Evolutionary conservation across 345 rosid genomes (phyloP).

Genomic region (Pistacia integerrima): DNA sequence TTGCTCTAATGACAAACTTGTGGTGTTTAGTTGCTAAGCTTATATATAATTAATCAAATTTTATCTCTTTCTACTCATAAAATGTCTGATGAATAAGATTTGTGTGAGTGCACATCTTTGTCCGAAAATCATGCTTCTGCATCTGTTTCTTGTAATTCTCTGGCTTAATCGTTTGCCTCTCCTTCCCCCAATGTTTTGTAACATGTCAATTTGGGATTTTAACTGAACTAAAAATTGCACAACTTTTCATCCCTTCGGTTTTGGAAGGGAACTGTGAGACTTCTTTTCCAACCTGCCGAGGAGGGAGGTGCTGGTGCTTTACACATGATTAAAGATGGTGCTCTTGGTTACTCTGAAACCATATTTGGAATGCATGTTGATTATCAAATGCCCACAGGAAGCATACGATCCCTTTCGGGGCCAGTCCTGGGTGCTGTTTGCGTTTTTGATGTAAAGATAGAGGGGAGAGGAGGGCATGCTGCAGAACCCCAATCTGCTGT

Average conservation of each 20-base stretch:
- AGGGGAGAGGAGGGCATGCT: constrained; percentile 63
- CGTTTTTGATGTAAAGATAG: constrained; percentile 58
- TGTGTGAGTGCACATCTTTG: neutral
- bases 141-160: neutral
- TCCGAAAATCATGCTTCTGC: neutral
- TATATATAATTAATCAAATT: neutral
- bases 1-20: neutral
- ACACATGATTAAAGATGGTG: constrained; percentile 79
- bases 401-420: constrained; percentile 57
- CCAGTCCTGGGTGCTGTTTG: constrained; percentile 60
- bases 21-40: neutral
- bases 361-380: constrained; percentile 82
- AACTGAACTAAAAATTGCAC: constrained; percentile 8
- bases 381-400: constrained; percentile 46
- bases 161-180: neutral
- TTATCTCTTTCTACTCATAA: neutral
- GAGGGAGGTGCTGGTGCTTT: constrained; percentile 93
- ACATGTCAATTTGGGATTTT: neutral
- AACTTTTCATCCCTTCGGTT: constrained; percentile 10
- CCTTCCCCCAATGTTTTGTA: neutral
- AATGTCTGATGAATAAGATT: neutral
- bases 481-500: constrained; percentile 49
- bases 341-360: constrained; percentile 85
- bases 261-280: constrained; percentile 81
- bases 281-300: constrained; percentile 92